Evolutionary conservation across 257 asterid genomes (phyloP), one percentile per base, ranked within the genome.

Genomic region (Verbascum thapsus): DNA sequence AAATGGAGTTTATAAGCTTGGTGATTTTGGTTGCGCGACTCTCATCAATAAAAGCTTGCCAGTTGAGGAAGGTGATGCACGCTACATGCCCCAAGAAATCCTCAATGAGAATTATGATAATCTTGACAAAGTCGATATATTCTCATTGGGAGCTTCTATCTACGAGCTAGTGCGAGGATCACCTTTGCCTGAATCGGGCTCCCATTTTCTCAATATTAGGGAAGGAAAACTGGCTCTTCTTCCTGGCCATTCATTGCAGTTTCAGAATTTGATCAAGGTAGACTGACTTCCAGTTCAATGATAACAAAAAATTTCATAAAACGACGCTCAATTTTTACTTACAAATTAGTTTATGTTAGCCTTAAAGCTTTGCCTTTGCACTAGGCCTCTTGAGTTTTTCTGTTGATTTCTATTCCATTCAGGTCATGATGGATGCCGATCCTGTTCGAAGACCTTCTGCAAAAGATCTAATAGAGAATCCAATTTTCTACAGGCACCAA

Each of bases 71-170:
- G 98, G 98, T 1, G 98, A 92, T 74, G 98, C 97, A 22, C 95
- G 98, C 51, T 92, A 89, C 58, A 88, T 92, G 97, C 97, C 98
- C 70, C 97, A 77, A 72, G 98, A 92, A 79, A 89, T 92, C 67
- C 79, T 92, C 66, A 92, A 92, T 54, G 98, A 92, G 56, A 69
- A 89, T 48, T 87, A 83, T 65, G 97, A 92, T 67, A 70, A 81
- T 71, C 84, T 92, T n/a, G 96, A 89, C 70, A 89, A 82, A 72
- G 97, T 85, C 49, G 98, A 92, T 48, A 83, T 92, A 61, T 92
- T 92, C 80, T 89, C 95, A 60, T 81, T 92, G 69, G 98, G 98
- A 38, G 95, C 86, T 66, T 74, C 96, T 1, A 74, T 92, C 49
- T 87, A 87, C 42, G 98, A 89, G 73, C 88, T 88, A 16, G 91